Percentiles rank a stretch among this genome's conserved stretches.
phyloP scores from a whole-genome alignment of 139 green algal species.

The Coccomyxa sp. region DNA sequence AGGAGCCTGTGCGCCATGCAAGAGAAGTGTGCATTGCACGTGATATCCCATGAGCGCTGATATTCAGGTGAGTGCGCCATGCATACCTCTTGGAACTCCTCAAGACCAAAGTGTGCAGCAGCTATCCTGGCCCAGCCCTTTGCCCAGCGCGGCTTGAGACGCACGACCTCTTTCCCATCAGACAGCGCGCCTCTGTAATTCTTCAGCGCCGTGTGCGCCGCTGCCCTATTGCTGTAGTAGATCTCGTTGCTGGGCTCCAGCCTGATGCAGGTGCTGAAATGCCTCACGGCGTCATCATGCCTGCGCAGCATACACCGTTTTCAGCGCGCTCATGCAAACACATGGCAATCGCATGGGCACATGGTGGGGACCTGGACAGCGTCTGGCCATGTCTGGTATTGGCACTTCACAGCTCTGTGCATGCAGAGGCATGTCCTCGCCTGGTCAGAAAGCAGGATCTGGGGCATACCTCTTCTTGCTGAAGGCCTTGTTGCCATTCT shows the following conservation, averaged over 20 bases:
- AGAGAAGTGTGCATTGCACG: background rate
- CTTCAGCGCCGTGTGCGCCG: conserved; percentile 42
- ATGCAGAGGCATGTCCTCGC: too few relatives aligned
- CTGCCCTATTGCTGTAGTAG: conserved; percentile 79
- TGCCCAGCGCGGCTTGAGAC: conserved; percentile 38
- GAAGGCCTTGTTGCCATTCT: conserved; percentile 70
- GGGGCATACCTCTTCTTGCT: background rate
- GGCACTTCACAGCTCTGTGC: too few relatives aligned
- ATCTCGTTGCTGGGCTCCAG: conserved; percentile 70
- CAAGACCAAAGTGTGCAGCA: conserved; percentile 42
- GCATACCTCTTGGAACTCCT: conserved; percentile 44
- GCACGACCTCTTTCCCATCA: conserved; percentile 42
- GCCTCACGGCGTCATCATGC: conserved; percentile 49
- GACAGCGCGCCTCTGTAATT: conserved; percentile 44
- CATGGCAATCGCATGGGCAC: background rate
- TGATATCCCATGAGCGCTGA: background rate
- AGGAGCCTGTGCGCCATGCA: background rate
- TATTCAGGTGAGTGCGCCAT: background rate
- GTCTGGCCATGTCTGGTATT: too few relatives aligned
- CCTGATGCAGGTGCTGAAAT: conserved; percentile 73
- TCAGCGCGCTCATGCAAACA: background rate
- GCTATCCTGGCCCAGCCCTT: conserved; percentile 46
- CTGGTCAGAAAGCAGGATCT: background rate
- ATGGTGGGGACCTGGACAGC: background rate
- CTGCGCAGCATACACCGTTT: conserved; percentile 19